phyloP scores from a whole-genome alignment of 1,284 basidiomycete genomes.

The Marasmius tenuissimus region DNA sequence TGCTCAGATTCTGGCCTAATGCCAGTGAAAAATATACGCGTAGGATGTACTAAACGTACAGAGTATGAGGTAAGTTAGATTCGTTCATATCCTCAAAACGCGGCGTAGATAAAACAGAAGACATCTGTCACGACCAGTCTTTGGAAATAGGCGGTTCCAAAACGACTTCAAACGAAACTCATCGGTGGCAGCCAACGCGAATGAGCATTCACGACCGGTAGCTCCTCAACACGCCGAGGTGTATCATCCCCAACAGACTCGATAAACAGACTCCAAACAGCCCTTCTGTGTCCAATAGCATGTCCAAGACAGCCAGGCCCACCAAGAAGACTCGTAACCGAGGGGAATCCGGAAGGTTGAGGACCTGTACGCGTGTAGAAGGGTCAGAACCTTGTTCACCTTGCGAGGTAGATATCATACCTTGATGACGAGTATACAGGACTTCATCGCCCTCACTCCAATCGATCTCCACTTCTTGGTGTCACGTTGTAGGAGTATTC shows the following conservation, averaged over 20 bases:
- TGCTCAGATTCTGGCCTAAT: no score
- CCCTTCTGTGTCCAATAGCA: neutral
- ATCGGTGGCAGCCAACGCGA: neutral
- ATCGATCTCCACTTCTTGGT: neutral
- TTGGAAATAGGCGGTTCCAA: no score
- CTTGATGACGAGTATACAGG: conserved; percentile 46
- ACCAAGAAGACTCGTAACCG: neutral
- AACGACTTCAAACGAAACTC: neutral
- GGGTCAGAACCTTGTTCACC: neutral
- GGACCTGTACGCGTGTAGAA: neutral
- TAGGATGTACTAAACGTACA: no score
- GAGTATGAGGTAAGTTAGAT: no score
- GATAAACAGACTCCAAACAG: neutral
- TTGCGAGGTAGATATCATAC: conserved; percentile 26
- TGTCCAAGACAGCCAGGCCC: neutral
- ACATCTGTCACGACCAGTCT: no score
- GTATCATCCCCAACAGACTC: neutral
- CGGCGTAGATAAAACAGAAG: no score
- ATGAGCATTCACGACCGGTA: neutral
- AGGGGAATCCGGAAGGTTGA: neutral
- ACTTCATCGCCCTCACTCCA: conserved; percentile 33
- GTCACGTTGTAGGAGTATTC: neutral
- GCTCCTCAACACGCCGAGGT: neutral
- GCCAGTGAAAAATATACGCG: no score
- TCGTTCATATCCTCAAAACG: no score